Evolutionary conservation across 257 asterid genomes (phyloP), one percentile per base, ranked within the genome.

Genomic region (Solanum rostratum): DNA sequence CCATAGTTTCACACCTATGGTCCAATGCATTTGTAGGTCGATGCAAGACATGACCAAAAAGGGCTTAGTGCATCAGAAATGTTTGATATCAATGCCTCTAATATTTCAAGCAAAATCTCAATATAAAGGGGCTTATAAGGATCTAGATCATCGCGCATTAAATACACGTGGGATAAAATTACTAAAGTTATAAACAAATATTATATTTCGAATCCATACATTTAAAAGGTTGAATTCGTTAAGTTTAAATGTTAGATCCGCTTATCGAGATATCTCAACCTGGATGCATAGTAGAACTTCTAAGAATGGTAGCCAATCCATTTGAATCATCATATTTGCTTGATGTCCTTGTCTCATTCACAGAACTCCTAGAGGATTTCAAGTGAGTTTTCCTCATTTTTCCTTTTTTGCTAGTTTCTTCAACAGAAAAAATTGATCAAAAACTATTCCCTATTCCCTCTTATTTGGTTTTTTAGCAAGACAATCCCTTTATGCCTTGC

Each of bases 201-300:
- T 73, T 43, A 45, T 73, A 71, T 45, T 73, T 43, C 0, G 0
- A n/a, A 74, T 49, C 5, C 39, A 74, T 7, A 73, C 22, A 22
- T 73, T 12, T 2, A 22, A 74, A 46, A 19, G 12, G 4, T 65
- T 30, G 22, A 65, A 65, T 1, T 11, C 2, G 1, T 74, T 15
- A 74, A 13, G 37, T 14, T 46, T 74, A 46, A 22, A 74, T 24
- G 33, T 15, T 74, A 8, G 41, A 74, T 74, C 39, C 8, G 1
- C 9, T 24, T 24, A 45, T 73, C 11, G 39, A 22, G 14, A 73
- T 73, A 10, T 43, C 49, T 92, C 86, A 54, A 94, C 97, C 97
- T 39, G 94, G 70, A 79, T 87, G 90, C 94, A 96, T 86, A 7
- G 98, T 90, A 70, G 89, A 49, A 84, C 98, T 93, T 85, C 98